These are phyloP conservation scores for Populus tomentosa DNA, from an alignment of 441 rosid genomes.

Conservation along the genomic window DNA sequence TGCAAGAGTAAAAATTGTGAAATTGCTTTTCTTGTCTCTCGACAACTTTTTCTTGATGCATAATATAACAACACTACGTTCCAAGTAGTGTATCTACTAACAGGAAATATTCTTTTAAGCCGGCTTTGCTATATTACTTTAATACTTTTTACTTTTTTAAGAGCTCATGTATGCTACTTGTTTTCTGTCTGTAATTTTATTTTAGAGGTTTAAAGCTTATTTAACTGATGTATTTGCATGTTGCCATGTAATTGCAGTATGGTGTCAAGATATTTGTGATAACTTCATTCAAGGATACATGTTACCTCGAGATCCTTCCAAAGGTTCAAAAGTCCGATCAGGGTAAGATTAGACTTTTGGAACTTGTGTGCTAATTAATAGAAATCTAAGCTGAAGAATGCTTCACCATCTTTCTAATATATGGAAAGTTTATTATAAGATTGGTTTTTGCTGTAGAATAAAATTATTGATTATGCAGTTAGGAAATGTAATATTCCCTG, in stretches of 20 bases:
- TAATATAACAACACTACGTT: background rate
- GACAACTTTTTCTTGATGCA: background rate
- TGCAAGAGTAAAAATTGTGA: background rate
- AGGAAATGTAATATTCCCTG: no score
- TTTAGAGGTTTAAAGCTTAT: background rate
- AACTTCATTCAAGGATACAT: conserved; percentile 84
- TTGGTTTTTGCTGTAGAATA: background rate
- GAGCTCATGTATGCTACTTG: background rate
- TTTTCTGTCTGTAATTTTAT: background rate
- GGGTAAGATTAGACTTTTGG: conserved; percentile 34
- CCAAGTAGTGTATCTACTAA: background rate
- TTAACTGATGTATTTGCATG: background rate
- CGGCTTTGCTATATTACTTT: background rate
- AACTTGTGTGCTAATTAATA: background rate
- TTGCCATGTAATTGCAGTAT: conserved; percentile 45
- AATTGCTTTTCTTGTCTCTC: background rate
- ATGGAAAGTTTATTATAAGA: background rate
- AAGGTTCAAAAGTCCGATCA: conserved; percentile 47
- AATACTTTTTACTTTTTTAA: background rate
- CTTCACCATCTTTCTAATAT: background rate
- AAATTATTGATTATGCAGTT: no score
- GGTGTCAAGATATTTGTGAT: conserved; percentile 78
- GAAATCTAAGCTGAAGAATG: background rate
- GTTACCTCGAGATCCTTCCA: conserved; percentile 85
- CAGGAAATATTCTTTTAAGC: background rate